Base-by-base conservation (phyloP, 2,329 filamentous ascomycete genomes). In the Aspergillus luchuensis region DNA sequence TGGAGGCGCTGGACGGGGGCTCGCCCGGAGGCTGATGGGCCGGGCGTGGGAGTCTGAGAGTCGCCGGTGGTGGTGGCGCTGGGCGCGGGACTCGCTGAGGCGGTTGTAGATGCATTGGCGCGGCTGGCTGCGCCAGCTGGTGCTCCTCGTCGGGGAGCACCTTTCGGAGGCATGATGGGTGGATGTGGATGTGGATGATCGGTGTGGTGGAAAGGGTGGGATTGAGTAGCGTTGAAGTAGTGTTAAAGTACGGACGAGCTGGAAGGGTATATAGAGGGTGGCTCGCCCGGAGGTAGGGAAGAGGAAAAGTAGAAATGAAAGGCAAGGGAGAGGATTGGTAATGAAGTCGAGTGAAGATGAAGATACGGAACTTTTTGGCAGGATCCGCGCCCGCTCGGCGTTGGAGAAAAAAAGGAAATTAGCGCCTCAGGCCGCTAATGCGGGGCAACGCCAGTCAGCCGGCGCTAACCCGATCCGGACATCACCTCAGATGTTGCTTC, bases 1-100 rank as follows among this genome's bases (percentile, higher is more conserved):
- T 80, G 76, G 13, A 80, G 71, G 19, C 79, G 76, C 61, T 78
- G 76, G 19, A 79, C 76, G 1, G 75, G 71, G 4, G 74, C 69
- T 63, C 76, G 72, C 13, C 68, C 50, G 50, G 57, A 25, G 55
- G 61, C 60, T 25, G 60, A 47, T 21, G 51, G 55, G 8, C 33
- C n/a, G 5, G 51, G 47, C 7, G 47, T 50, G 2, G 21, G 8
- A 11, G 50, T 53, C 15, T 53, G 23, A 33, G 47, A 50, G 23
- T 50, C 47, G 23, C 58, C 45, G 56, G 64, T 23, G 53, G 48
- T 57, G 38, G 57, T 55, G 30, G 64, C 21, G n/a, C 56, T 39
- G 15, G 58, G 49, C 13, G 63, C 56, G 28, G 66, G 48, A 43
- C 63, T 63, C 2, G 68, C 63, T 15, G 68, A 49, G 19, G 65